Evolutionary conservation across 345 rosid species (phyloP), one percentile per base, ranked within the genome.

Genomic region (Cardamine occulta): DNA sequence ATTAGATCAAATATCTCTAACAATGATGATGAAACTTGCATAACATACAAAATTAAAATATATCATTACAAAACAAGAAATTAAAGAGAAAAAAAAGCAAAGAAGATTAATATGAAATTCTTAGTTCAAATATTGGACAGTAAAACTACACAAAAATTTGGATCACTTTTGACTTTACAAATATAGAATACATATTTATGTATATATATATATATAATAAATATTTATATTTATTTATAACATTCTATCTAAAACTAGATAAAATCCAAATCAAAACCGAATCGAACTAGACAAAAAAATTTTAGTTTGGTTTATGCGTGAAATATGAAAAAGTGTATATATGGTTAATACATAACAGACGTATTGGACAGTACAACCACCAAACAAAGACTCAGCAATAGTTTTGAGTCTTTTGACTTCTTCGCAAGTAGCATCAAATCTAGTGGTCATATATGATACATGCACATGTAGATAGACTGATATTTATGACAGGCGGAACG

Each of bases 401-500:
- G 15, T 29, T 29, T 29, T 29, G 3, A 2, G 31, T 3, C 4
- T 44, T 13, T 21, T 59, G 74, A 71, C 34, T 47, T 57, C 8
- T 28, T 29, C 10, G 6, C 9, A 47, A 28, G 11, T 44, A 8
- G 15, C 15, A 26, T 42, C 7, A 24, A 42, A 47, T 29, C 58
- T 15, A 26, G 68, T 63, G 37, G 68, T 14, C 14, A 15, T 6
- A 29, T 29, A 29, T 31, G 31, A 37, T 35, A 37, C 3, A 37
- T 60, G 64, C 64, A 59, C 28, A 13, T 28, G n/a, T 59, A 26
- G 31, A n/a, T n/a, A n/a, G n/a, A n/a, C n/a, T n/a, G n/a, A n/a
- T n/a, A n/a, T n/a, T 35, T 57, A 32, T 54, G 40, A 70, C 37
- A 23, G 45, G 31, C 45, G 18, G 21, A 42, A 31, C 35, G 4